Base-by-base conservation (phyloP, 768 basidiomycete species). In the Russula sp. region DNA sequence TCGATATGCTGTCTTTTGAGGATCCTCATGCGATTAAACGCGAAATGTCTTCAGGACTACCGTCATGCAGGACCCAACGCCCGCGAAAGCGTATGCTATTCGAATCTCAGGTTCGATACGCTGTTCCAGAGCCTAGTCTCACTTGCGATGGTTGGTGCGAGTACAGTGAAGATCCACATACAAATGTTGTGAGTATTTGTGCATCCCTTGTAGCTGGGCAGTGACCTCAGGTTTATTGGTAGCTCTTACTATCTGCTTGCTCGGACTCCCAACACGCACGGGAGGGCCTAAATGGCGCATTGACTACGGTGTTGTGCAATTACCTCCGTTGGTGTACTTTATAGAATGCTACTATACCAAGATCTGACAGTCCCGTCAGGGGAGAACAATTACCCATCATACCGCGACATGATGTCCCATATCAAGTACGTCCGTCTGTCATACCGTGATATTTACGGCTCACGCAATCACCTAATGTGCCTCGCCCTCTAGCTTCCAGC, bases 181-280 rank as follows among this genome's bases (percentile, higher is more conserved):
- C 66, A 45, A 39, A 55, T 48, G 41, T 61, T 13, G 56, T 61
- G 57, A 35, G 22, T 65, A n/a, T n/a, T 35, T 56, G 14, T 20
- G 5, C 39, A 4, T 47, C 18, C n/a, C 43, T 9, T 14, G 5
- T 18, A 3, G 13, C 7, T 8, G 25, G 8, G 20, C 32, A 8
- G 18, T 50, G 7, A 4, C 38, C 50, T 62, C 46, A 59, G n/a
- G 5, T 20, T 20, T 36, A 16, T n/a, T 34, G 6, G 29, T 36
- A 64, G 65, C 41, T 65, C 2, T 69, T 66, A 3, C 38, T 70
- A 5, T 66, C 69, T 1, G 65, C 68, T 0, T 70, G 69, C 43
- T 61, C 66, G 42, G 70, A 71, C 36, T 39, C 58, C 38, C 69
- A 70, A 45, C 42, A 36, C 42, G 65, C 69, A 11, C 68, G 66